phyloP scores from a whole-genome alignment of 495 filamentous ascomycete species.

The Letharia columbiana region DNA sequence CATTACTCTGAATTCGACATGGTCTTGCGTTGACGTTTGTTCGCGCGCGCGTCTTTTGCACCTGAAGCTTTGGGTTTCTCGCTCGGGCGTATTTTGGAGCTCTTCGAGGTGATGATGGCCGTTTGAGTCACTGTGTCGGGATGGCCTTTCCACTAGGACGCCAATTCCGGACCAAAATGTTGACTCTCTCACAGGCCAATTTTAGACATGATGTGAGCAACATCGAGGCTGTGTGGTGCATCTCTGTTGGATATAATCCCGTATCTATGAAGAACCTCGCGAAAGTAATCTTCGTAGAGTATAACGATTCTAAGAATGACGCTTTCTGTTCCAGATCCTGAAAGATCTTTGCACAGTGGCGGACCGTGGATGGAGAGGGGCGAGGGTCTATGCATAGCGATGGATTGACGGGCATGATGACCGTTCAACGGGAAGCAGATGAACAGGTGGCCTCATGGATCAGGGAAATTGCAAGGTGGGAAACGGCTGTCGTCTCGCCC shows the following conservation, averaged over 20 bases:
- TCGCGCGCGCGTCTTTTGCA: too few species aligned
- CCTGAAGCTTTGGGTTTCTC: too few species aligned
- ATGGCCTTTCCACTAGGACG: background rate
- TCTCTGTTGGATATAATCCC: background rate
- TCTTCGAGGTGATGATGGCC: background rate
- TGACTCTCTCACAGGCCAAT: background rate
- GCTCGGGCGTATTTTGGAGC: background rate
- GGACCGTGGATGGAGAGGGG: too few species aligned
- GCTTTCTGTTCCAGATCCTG: too few species aligned
- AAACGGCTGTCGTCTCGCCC: background rate
- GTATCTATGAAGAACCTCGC: background rate
- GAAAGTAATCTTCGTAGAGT: too few species aligned
- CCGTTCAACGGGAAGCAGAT: too few species aligned
- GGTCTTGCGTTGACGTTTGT: too few species aligned
- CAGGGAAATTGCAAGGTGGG: background rate
- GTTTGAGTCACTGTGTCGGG: background rate
- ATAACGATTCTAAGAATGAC: too few species aligned
- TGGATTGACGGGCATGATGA: too few species aligned
- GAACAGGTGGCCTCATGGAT: background rate
- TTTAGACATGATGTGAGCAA: background rate
- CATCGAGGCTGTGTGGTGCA: background rate
- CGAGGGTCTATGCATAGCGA: too few species aligned
- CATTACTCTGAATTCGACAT: too few species aligned
- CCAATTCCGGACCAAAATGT: background rate
- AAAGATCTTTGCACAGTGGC: too few species aligned